Evolutionary conservation across 495 filamentous ascomycete species (phyloP).

Genomic region (Penicillium cataractarum): DNA sequence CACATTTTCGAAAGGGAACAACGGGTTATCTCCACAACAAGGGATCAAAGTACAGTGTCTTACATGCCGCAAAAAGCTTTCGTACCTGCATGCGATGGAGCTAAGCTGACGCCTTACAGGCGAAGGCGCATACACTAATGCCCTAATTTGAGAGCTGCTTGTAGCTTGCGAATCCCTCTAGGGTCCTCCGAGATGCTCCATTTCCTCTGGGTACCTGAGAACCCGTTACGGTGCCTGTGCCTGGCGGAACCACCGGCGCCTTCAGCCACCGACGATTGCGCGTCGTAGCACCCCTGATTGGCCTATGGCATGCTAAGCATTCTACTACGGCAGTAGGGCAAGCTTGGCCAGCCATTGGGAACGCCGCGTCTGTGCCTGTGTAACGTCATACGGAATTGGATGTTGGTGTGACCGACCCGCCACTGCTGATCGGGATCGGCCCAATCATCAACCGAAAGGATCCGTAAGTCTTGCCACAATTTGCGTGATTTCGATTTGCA

Average conservation of each 20-base stretch:
- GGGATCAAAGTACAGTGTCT: conserved; percentile 4
- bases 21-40: conserved; percentile 13
- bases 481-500: conserved; percentile 27
- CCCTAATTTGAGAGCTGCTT: not conserved
- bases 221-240: not conserved
- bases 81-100: conserved; percentile 20
- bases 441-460: conserved; percentile 19
- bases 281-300: conserved; percentile 25
- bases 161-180: not conserved
- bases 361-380: not conserved
- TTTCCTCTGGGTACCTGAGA: conserved; percentile 16
- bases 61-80: not conserved
- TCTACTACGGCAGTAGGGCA: conserved; percentile 17
- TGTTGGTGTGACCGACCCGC: conserved; percentile 7
- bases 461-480: conserved; percentile 24
- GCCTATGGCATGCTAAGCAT: conserved; percentile 30
- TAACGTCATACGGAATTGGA: conserved; percentile 32
- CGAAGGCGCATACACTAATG: not conserved
- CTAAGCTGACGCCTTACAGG: not conserved
- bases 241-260: conserved; percentile 4
- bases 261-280: conserved; percentile 35
- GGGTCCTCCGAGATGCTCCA: not conserved
- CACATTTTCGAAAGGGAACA: conserved; percentile 19
- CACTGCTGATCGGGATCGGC: conserved; percentile 21
- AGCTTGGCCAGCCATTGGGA: conserved; percentile 22